Evolutionary conservation across 2,329 filamentous ascomycete species (phyloP), one percentile per base, ranked within the genome.

Genomic region (Xylaria sp.): DNA sequence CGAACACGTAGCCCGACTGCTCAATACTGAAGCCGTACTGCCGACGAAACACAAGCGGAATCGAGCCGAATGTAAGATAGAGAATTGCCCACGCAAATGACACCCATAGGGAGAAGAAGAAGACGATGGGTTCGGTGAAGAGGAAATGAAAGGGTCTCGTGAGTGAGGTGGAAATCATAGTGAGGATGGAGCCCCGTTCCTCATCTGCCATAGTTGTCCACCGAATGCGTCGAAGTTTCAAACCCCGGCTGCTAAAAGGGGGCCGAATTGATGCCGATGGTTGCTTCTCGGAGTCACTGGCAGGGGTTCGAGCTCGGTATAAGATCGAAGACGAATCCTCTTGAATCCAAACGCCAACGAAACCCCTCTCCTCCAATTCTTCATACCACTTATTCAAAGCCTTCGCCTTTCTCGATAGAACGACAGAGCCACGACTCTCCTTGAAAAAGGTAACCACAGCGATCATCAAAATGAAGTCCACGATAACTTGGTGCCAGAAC

Each of bases 81-180:
- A 97, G 86, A 0, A 97, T 87, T 0, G 91, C 93, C 94, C 94
- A 97, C 23, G 90, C 90, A 78, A 97, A 97, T 0, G 93, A 86
- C 0, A 94, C 91, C 94, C 94, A 97, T 0, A 97, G 83, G 0
- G 91, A 93, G 82, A 97, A 97, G 82, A 88, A 93, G 80, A 94
- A 93, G 15, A 94, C 91, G 10, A 93, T 90, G 0, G 91, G 90
- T 72, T 94, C 92, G 0, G 91, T 94, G 71, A 90, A 81, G 18
- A 94, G 87, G 1, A 94, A 85, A 74, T 90, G 88, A 78, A 97
- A 97, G 0, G 94, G 94, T 0, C 94, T 87, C 70, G 88, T 89
- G 7, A 95, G 80, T 0, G 93, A 96, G 13, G 93, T 88, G 6
- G 84, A 82, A 60, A 97, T 89, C 87, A 94, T 92, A 66, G 86